Evolutionary conservation across 305 asterid genomes (phyloP).

Genomic region (Solanum aculeatissimum): DNA sequence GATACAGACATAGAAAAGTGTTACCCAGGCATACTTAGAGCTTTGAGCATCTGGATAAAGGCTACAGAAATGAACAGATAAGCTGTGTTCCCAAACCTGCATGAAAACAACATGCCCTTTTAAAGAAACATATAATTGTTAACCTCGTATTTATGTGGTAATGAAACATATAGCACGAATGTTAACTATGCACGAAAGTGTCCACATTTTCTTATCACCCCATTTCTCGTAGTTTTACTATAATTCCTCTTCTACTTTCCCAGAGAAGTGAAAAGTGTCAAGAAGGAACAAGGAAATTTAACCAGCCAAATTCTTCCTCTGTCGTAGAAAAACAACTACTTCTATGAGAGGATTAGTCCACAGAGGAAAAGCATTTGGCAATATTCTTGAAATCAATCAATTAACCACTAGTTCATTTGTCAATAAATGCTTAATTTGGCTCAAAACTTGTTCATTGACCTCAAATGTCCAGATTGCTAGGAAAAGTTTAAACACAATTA

Average conservation of each 20-base stretch:
- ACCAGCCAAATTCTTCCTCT: not conserved
- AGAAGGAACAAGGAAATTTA: not conserved
- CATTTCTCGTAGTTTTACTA: not conserved
- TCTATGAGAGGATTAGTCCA: not conserved
- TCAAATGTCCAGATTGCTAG: not conserved
- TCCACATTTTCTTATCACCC: not conserved
- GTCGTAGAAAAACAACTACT: not conserved
- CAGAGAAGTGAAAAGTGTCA: not conserved
- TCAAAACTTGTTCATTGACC: not conserved
- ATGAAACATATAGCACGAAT: not conserved
- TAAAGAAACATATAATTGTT: not conserved
- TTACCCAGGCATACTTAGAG: constrained; percentile 58
- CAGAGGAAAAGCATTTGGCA: not conserved
- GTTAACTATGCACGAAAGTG: not conserved
- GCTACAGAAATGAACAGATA: constrained; percentile 91
- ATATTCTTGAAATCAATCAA: not conserved
- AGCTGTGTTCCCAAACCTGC: constrained; percentile 92
- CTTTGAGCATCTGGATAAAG: constrained; percentile 98
- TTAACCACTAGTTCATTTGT: not conserved
- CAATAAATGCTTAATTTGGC: not conserved
- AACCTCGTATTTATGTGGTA: not conserved
- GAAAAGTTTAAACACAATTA: not conserved
- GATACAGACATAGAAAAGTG: not conserved
- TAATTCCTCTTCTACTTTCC: not conserved
- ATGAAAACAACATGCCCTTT: constrained; percentile 5